Percentiles rank a stretch among this genome's conserved stretches.
These are phyloP conservation scores for Bipolaris gigantea DNA, from an alignment of 2,329 filamentous ascomycete genomes.

Conservation along the genomic window DNA sequence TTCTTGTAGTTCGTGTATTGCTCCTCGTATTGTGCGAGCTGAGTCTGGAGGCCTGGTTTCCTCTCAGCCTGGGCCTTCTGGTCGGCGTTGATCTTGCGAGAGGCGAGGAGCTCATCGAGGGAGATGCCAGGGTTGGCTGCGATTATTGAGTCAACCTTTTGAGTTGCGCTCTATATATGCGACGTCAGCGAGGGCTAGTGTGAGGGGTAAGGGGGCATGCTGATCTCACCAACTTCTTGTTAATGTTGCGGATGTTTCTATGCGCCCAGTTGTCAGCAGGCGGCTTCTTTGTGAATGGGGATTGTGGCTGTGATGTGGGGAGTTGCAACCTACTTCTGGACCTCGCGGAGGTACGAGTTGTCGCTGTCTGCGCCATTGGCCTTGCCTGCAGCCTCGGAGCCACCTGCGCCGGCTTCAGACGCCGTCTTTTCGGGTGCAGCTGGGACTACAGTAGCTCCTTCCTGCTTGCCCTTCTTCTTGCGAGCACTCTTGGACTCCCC, in stretches of 20 bases:
- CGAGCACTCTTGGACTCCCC: slow-evolving; percentile 55
- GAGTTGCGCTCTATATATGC: slow-evolving; percentile 62
- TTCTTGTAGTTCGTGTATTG: slow-evolving; percentile 75
- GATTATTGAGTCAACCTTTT: slow-evolving; percentile 71
- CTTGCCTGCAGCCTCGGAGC: slow-evolving; percentile 40
- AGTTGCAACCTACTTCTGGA: slow-evolving; percentile 74
- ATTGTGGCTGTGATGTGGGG: slow-evolving; percentile 4
- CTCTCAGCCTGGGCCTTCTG: slow-evolving; percentile 77
- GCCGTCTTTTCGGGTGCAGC: slow-evolving; percentile 45
- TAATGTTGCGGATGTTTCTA: slow-evolving; percentile 87
- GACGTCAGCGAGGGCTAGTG: slow-evolving; percentile 22
- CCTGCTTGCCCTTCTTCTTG: slow-evolving; percentile 56
- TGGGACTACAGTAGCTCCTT: slow-evolving; percentile 47
- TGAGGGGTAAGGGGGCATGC: slow-evolving; percentile 1
- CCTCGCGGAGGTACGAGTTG: slow-evolving; percentile 79
- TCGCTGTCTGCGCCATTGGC: slow-evolving; percentile 68
- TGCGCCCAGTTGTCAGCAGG: slow-evolving; percentile 19
- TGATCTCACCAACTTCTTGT: slow-evolving; percentile 85
- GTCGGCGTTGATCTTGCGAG: slow-evolving; percentile 76
- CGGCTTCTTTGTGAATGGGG: not conserved
- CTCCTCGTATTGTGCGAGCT: slow-evolving; percentile 71
- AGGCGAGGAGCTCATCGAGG: slow-evolving; percentile 71
- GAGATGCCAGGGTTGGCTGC: slow-evolving; percentile 69
- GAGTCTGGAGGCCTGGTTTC: slow-evolving; percentile 71
- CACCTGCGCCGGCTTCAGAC: slow-evolving; percentile 34